Evolutionary conservation across 2,329 filamentous ascomycete species (phyloP).

Genomic region (Fusarium sp.): DNA sequence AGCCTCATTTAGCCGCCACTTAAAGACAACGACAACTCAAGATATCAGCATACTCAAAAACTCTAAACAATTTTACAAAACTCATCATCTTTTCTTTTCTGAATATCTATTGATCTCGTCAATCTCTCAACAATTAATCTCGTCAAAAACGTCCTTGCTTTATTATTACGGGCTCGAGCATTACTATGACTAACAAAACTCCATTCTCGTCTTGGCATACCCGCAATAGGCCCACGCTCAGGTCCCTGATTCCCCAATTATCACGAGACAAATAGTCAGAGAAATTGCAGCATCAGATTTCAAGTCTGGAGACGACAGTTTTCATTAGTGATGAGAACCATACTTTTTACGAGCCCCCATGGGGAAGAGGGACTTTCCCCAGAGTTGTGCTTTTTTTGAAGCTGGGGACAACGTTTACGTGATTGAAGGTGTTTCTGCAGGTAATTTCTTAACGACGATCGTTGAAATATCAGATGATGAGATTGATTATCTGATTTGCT

Average conservation of each 20-base stretch:
- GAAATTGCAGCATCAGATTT: neutral
- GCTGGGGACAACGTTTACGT: neutral
- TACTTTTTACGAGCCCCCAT: conserved; percentile 11
- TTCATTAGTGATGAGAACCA: conserved; percentile 26
- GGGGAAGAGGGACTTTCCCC: conserved; percentile 28
- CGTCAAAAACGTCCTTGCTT: conserved; percentile 2
- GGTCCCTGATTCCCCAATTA: conserved; percentile 24
- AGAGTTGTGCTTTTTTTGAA: neutral
- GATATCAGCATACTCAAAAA: no score
- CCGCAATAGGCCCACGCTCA: conserved; percentile 28
- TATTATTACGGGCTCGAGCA: conserved; percentile 13
- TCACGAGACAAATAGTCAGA: conserved; percentile 21
- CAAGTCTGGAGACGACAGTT: neutral
- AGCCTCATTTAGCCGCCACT: conserved; percentile 33
- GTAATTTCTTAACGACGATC: neutral
- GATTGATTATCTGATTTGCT: neutral
- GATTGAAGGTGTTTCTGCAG: neutral
- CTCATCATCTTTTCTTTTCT: no score
- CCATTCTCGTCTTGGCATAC: conserved; percentile 25
- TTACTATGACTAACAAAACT: conserved; percentile 34
- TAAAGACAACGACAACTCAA: conserved; percentile 9
- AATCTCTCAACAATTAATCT: neutral
- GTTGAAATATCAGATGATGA: neutral
- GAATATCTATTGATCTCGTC: no score
- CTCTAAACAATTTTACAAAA: no score